Evolutionary conservation across 768 basidiomycete species (phyloP), one percentile per base, ranked within the genome.

Genomic region (Dacryopinax primogenitus): DNA sequence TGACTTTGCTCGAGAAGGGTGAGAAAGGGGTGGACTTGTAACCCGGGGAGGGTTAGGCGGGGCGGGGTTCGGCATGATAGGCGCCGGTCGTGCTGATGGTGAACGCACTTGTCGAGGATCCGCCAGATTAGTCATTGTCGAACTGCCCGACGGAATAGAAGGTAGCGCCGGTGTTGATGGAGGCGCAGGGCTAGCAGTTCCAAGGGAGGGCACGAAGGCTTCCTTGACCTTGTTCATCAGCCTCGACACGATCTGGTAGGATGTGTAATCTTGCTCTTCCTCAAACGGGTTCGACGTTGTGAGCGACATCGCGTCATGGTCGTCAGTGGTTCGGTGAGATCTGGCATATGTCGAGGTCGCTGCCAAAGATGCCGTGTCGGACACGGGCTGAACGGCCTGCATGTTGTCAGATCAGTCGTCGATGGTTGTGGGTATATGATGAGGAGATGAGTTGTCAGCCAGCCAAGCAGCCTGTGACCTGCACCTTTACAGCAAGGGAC

Each of bases 231-330:
- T 84, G 33, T 86, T 89, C 64, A 92, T 81, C 30, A 93, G 77
- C 23, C 87, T 88, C 0, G 88, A 84, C 66, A 92, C 86, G 64
- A 92, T 79, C 6, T 88, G 86, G 73, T 90, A 91, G 16, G 88
- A 91, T 7, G 89, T 87, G 70, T 89, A 86, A 69, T 92, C 90
- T 72, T 90, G 83, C 74, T 92, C 91, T 72, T 92, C 90, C 73
- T 93, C 92, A 77, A 92, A 93, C 4, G 90, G 90, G 73, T 92
- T 92, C 80, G 88, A 91, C 62, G 88, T 88, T 32, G 92, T 93
- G 65, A 93, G 76, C 71, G 66, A 36, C 33, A 26, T 18, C 3
- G 41, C 30, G 36, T 66, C 64, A 33, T 65, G 51, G 30, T 58
- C 51, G 51, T 58, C 51, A 7, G 30, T 58, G 3, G 51, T 58